A percentile compares a stretch with the other conserved stretches of the same genome.
These are phyloP conservation scores for Violaceomyces palustris DNA, from an alignment of 1,284 basidiomycete species.

Conservation along the genomic window DNA sequence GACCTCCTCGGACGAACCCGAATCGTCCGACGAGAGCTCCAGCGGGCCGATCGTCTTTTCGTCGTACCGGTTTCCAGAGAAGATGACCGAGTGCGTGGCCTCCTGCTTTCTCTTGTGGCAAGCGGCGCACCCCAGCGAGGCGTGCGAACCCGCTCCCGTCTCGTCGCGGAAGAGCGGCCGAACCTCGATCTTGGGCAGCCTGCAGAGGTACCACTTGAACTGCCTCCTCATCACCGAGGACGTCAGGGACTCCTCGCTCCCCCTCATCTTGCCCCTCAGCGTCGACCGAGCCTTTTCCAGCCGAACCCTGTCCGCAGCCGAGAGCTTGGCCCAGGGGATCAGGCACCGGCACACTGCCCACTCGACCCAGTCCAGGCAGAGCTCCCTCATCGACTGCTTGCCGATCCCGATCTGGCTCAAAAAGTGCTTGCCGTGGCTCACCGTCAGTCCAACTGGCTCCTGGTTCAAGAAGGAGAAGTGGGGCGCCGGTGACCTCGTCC, in stretches of 20 bases:
- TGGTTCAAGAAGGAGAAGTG: no score
- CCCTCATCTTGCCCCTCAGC: conserved; percentile 8
- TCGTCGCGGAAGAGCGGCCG: conserved; percentile 16
- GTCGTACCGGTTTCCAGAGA: conserved; percentile 19
- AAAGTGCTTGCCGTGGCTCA: no score
- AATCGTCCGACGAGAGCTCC: conserved; percentile 1
- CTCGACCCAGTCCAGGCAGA: conserved; percentile 26
- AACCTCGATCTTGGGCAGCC: conserved; percentile 17
- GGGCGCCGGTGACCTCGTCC: neutral
- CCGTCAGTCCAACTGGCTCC: no score
- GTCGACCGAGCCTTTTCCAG: conserved; percentile 13
- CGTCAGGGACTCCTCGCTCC: conserved; percentile 16
- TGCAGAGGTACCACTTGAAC: conserved; percentile 29
- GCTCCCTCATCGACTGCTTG: conserved; percentile 13
- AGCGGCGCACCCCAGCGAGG: conserved; percentile 17
- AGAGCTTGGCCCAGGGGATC: conserved; percentile 13
- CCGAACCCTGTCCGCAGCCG: conserved; percentile 6
- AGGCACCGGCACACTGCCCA: conserved; percentile 21
- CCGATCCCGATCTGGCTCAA: no score
- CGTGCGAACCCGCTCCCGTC: conserved; percentile 10
- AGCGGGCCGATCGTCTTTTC: conserved; percentile 8
- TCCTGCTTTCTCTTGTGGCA: conserved; percentile 23
- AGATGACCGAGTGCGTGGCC: conserved; percentile 7
- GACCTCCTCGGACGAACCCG: neutral
- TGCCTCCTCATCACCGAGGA: conserved; percentile 21